Evolutionary conservation across 805 yeast species (phyloP), one percentile per base, ranked within the genome.

Genomic region (Candida argentea): DNA sequence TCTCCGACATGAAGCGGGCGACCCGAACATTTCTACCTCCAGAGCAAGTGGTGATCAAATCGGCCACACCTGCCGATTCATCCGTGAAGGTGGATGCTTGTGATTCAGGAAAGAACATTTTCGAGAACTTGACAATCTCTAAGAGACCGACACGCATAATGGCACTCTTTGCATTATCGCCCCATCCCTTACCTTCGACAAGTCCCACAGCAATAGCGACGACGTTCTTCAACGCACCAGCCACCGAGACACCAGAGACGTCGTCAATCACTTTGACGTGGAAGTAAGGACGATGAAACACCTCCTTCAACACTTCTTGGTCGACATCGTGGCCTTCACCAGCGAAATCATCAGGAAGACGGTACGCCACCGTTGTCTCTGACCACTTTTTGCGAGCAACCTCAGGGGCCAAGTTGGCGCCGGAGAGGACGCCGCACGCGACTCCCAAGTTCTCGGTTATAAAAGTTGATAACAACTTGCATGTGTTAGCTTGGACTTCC

Each of bases 11-110:
- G 42, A 59, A 57, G 36, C 61, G 56, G 10, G 62, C 68, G 21
- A 62, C 64, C 48, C 56, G 59, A 34, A 61, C 67, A 44, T 62
- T 62, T 51, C 68, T 56, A 26, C 68, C 68, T 30, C 67, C 68
- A 21, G 65, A 42, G 42, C 68, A 62, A 26, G 67, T 61, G 28
- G 68, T 62, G 44, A 62, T 61, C 39, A 62, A 54, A 46, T 62
- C 68, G 27, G 68, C 68, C 10, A 62, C 68, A 43, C 68, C 68
- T 10, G 65, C 65, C 20, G 61, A 52, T 40, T 62, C 68, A 30
- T 48, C 55, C 6, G 67, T 61, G 46, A 62, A 61, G 14, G 68
- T 62, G 23, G 52, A 34, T 20, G 52, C 38, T 26, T 47, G 31
- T 16, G 62, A 50, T 32, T 57, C 54, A 3, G 65, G 65, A 38